These are phyloP conservation scores for Daldinia decipiens DNA, from an alignment of 495 filamentous ascomycete genomes.

Conservation along the genomic window DNA sequence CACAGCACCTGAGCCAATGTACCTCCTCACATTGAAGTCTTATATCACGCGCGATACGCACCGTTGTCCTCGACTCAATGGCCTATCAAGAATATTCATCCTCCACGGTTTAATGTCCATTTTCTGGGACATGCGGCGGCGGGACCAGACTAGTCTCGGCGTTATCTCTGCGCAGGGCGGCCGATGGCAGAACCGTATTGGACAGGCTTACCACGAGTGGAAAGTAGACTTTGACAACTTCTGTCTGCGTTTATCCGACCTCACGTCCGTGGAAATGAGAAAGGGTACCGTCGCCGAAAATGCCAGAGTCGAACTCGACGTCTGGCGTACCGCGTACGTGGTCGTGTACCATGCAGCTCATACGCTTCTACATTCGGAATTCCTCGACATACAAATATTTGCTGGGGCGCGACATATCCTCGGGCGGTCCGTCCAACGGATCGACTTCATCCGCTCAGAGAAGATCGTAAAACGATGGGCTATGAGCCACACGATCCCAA, in stretches of 20 bases:
- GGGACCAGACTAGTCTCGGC: conserved; percentile 63
- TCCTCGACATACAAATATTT: conserved; percentile 65
- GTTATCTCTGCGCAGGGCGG: conserved; percentile 52
- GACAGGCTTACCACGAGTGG: conserved; percentile 63
- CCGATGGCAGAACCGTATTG: conserved; percentile 61
- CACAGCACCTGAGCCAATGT: conserved; percentile 47
- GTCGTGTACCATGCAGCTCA: conserved; percentile 63
- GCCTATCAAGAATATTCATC: conserved; percentile 58
- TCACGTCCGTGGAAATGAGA: conserved; percentile 47
- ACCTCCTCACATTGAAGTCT: conserved; percentile 61
- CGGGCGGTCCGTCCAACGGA: conserved; percentile 55
- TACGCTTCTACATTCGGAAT: conserved; percentile 62
- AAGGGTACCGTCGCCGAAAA: conserved; percentile 26
- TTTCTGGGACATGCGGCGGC: conserved; percentile 64
- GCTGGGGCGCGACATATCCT: conserved; percentile 65
- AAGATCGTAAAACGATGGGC: conserved; percentile 57
- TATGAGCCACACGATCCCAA: conserved; percentile 6
- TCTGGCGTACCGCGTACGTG: conserved; percentile 54
- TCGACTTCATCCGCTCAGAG: conserved; percentile 59
- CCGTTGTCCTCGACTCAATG: conserved; percentile 55
- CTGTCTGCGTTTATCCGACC: conserved; percentile 45
- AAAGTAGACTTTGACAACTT: conserved; percentile 64
- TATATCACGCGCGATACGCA: conserved; percentile 57
- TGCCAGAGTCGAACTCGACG: conserved; percentile 51
- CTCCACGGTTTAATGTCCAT: conserved; percentile 67